Base-by-base conservation (phyloP, 1,139 yeast species). In the Blastobotrys persicus region DNA sequence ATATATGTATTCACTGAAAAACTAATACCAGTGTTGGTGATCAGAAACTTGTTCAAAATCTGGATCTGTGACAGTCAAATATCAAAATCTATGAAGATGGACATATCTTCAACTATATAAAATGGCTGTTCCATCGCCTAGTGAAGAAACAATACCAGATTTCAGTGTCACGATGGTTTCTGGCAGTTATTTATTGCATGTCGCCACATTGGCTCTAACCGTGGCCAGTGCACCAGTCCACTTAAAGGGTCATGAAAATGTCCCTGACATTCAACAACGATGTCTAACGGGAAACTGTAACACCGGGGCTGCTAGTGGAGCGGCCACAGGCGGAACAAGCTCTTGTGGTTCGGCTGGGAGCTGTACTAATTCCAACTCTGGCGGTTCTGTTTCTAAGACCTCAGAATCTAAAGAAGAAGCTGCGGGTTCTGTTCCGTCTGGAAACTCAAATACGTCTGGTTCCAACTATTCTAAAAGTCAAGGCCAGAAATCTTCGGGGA, bases 201-300 rank as follows among this genome's bases (percentile, higher is more conserved):
- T 18, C 13, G 14, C 19, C 28, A 26, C 41, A 11, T 14, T 37
- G 3, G 41, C 19, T 9, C 41, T 37, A 12, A 9, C 26, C 14
- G 41, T 37, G 41, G 41, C 41, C 12, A 6, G 28, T 17, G 19
- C 19, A 28, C 41, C 41, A 37, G 19, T 37, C 19, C 41, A 37
- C n/a, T 26, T 9, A 5, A 23, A 9, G 28, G 28, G 9, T 5
- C 9, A 23, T 23, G 28, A 6, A 9, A 9, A 5, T 23, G 5
- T 23, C 9, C 9, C 28, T 9, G 28, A 23, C 28, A 9, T 23
- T 23, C 28, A 23, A 23, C 9, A 23, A 23, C 5, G 28, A 23
- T 23, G 28, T 23, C 28, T 23, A 9, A 6, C 28, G 9, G 28
- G 28, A 23, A 23, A 23, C 9, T 23, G 28, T 23, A 9, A 9